Evolutionary conservation across 2,329 filamentous ascomycete species (phyloP), one percentile per base, ranked within the genome.

Genomic region (Microsporum canis): DNA sequence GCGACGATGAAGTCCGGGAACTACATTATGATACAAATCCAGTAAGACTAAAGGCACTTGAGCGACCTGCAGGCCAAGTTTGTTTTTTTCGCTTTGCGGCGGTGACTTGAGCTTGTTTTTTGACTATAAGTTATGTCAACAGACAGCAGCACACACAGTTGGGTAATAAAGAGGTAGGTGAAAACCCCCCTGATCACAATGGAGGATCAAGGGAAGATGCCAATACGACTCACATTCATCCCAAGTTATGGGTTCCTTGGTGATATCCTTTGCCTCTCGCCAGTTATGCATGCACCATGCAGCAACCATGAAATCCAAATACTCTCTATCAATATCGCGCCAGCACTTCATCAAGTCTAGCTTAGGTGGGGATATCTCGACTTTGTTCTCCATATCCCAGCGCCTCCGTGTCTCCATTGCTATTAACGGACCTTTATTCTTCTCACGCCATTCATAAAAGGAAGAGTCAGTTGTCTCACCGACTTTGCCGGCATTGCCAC

Each of bases 211-310:
- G 12, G 23, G 27, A 39, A 17, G 3, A 56, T 56, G 3, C 2
- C 3, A n/a, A 23, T 47, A 49, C 34, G 33, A 49, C 64, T 64
- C 57, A 65, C 64, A 60, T 45, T 65, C 64, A 57, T 63, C 59
- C 64, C 64, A 66, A 1, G 60, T 62, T 23, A 66, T 57, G 12
- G 64, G 59, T 38, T 66, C 61, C 33, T 63, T 66, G 3, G 62
- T 65, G 56, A 66, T 33, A 7, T 65, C 64, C 33, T 65, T 66
- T 7, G 64, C 63, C 38, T 66, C 64, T 53, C 61, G 58, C 64
- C 64, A 66, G 47, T 66, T 66, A 41, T 65, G 62, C 61, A 66
- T 63, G 56, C 63, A 64, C 64, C 64, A 66, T 29, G 61, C 58
- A 17, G 64, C 61, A 29, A 66, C 57, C 6, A 66, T 57, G 34